These are phyloP conservation scores for Venturia effusa DNA, from an alignment of 2,329 filamentous ascomycete genomes.

Conservation along the genomic window DNA sequence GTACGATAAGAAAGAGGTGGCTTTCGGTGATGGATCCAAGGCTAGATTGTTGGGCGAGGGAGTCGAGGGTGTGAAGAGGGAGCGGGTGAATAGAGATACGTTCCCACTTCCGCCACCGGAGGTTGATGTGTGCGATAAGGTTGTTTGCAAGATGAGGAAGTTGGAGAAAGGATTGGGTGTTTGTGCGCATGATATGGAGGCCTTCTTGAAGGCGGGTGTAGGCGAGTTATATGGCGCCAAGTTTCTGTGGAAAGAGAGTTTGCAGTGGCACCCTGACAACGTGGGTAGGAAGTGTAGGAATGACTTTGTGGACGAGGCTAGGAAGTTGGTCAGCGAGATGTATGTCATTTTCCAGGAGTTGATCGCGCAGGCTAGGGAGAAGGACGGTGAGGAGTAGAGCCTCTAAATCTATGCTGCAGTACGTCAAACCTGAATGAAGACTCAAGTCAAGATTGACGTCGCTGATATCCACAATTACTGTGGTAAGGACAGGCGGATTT, in stretches of 20 bases:
- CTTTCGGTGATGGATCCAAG: background rate
- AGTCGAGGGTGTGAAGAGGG: background rate
- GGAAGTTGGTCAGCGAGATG: conserved; percentile 6
- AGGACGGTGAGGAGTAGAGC: background rate
- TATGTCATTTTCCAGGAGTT: conserved; percentile 8
- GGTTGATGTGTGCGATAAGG: background rate
- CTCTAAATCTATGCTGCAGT: no score
- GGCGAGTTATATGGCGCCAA: background rate
- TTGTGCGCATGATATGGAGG: conserved; percentile 9
- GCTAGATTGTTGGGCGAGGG: background rate
- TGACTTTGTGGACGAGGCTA: background rate
- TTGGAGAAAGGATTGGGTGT: conserved; percentile 2
- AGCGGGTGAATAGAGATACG: background rate
- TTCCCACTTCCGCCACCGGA: background rate
- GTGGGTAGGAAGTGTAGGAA: conserved; percentile 3
- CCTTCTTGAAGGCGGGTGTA: background rate
- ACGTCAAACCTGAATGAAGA: no score
- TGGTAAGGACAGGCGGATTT: no score
- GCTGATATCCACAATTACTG: no score
- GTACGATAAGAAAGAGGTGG: conserved; percentile 1
- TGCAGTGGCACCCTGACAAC: conserved; percentile 10
- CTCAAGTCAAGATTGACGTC: no score
- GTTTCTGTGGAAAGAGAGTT: conserved; percentile 6
- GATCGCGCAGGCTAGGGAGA: conserved; percentile 5
- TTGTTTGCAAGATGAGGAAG: conserved; percentile 6